phyloP scores from a whole-genome alignment of 179 eudicot species.

The Corrigiola litoralis region DNA sequence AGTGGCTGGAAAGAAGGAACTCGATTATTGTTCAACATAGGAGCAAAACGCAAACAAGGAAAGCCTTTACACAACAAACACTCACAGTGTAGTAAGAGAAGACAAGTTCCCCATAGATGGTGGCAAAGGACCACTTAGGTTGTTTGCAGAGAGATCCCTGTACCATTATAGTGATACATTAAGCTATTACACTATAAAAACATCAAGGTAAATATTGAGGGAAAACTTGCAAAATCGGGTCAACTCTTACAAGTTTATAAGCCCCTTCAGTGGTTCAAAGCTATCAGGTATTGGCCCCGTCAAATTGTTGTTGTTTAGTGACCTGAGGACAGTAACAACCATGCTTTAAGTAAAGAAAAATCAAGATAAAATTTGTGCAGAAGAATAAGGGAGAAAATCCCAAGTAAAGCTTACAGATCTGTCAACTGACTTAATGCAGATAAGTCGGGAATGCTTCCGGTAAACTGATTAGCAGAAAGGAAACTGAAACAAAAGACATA shows the following conservation, averaged over 20 bases:
- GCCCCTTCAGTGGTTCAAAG: constrained; percentile 51
- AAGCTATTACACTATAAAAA: neutral
- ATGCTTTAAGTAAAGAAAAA: constrained; percentile 1
- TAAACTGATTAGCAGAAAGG: constrained; percentile 74
- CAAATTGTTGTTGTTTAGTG: constrained; percentile 64
- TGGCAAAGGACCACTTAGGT: constrained; percentile 75
- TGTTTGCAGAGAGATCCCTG: constrained; percentile 92
- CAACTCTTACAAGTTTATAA: constrained; percentile 64
- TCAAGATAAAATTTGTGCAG: neutral
- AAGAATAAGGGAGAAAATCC: neutral
- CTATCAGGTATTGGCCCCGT: constrained; percentile 84
- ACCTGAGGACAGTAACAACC: constrained; percentile 42
- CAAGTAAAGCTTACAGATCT: constrained; percentile 54
- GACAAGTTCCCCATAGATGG: constrained; percentile 69
- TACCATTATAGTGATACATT: constrained; percentile 8
- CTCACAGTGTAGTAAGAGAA: constrained; percentile 79
- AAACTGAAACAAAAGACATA: constrained; percentile 45
- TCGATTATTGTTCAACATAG: neutral
- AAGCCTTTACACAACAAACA: constrained; percentile 8
- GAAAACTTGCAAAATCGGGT: neutral
- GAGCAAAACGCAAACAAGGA: neutral
- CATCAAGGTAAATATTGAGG: neutral
- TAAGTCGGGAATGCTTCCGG: constrained; percentile 76
- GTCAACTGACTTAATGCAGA: constrained; percentile 65
- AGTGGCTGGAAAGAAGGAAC: constrained; percentile 48